Base-by-base conservation (phyloP, 2,329 filamentous ascomycete genomes). In the Scytalidium lignicola region DNA sequence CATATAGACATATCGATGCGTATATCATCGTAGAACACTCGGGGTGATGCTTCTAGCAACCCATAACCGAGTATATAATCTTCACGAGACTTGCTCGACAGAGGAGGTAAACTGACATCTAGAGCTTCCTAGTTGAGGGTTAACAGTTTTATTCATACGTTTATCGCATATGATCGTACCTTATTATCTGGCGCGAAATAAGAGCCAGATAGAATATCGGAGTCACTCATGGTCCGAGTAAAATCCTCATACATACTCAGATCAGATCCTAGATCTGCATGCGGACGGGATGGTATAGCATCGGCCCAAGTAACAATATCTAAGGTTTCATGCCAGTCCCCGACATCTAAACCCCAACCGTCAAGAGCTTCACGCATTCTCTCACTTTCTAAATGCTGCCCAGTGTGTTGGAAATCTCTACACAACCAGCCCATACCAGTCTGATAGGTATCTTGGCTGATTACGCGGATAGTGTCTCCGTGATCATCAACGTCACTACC, bases 401-500 rank as follows among this genome's bases (percentile, higher is more conserved):
- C 60, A 45, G 65, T 56, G 3, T 66, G 59, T 40, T 68, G 63
- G 2, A 76, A 66, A 58, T 92, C 86, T 49, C 83, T 79, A 43
- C 76, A 80, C 22, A 90, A 67, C 78, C 83, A 80, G 39, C 89
- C 90, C 86, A 96, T 93, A 15, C 86, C 88, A 9, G 73, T 67
- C 26, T 77, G 70, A 60, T 95, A 96, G 0, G 91, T 95, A 46
- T 80, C 79, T 61, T 88, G 74, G 64, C 93, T 99, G 46, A 92
- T 74, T 10, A 96, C 87, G 20, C 91, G 83, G 40, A 92, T 74
- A 9, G 76, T 78, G 48, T 87, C 75, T 2, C 86, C 85, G 41
- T 83, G 66, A 46, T 79, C 72, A 58, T 92, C 84, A 2, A 84
- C 61, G 60, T 92, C 87, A 20, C 75, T 75, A 0, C 87, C 87